Evolutionary conservation across 2,329 filamentous ascomycete genomes (phyloP), one percentile per base, ranked within the genome.

Genomic region (Saccharata proteae): DNA sequence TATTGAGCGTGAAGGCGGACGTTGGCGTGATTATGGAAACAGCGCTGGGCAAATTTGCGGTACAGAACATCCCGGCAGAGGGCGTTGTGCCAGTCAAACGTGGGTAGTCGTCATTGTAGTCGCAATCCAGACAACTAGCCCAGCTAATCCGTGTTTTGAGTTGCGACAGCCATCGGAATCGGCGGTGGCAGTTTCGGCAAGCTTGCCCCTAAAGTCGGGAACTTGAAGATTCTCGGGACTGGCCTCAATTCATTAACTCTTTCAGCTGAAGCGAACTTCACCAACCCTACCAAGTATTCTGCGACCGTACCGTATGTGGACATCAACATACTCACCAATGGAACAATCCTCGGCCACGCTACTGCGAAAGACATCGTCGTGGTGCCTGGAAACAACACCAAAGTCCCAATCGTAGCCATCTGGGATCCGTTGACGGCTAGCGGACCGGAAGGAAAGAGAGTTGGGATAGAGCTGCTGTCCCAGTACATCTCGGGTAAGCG

Each of bases 81-180:
- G 86, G 90, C 45, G 72, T 77, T 48, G 77, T 98, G 50, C 81
- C 81, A 58, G 74, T 96, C 64, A 92, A 93, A 72, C 81, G 85
- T 93, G 78, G 75, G 86, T 83, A 30, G 66, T 58, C 67, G 65
- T 59, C 63, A 69, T 62, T 53, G 50, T 29, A 36, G 31, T 42
- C 29, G 28, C 31, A 31, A 12, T 25, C 20, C n/a, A 26, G 16
- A 34, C 26, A 26, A 30, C 25, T 10, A 32, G 33, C 40, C 30
- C 40, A 39, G 52, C 52, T 57, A 52, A 58, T 46, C 28, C 43
- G 23, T 30, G 16, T 26, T 32, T 40, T 27, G 36, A 29, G 31
- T 45, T 13, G 14, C 16, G 13, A 27, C 45, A 57, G 53, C 54
- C 25, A 57, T 58, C 40, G 46, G 49, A 32, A 36, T 33, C 26